Evolutionary conservation across 345 rosid genomes (phyloP).

Genomic region (Gossypium bickii): DNA sequence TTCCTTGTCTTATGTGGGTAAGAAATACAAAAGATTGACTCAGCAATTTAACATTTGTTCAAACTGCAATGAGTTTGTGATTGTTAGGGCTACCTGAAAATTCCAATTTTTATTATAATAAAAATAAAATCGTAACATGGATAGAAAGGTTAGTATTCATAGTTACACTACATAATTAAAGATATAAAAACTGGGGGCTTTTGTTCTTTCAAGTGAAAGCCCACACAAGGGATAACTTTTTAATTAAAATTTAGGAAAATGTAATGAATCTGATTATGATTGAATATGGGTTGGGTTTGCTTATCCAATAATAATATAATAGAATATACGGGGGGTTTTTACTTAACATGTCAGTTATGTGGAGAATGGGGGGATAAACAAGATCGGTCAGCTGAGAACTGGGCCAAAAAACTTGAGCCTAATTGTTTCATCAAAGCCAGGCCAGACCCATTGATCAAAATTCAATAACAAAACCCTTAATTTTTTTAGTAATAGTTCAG

Average conservation of each 20-base stretch:
- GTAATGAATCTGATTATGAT: no score
- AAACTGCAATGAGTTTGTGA: conserved; percentile 1
- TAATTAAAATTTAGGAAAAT: no score
- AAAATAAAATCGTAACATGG: background rate
- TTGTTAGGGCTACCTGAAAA: background rate
- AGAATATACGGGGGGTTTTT: no score
- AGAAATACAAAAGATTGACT: background rate
- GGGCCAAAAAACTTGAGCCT: background rate
- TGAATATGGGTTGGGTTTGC: no score
- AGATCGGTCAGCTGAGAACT: background rate
- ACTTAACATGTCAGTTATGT: no score
- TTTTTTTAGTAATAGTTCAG: background rate
- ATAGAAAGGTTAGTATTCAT: background rate
- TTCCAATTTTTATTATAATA: background rate
- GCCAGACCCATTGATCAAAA: background rate
- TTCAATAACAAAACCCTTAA: background rate
- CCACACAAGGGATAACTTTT: no score
- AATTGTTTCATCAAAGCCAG: background rate
- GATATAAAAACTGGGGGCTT: no score
- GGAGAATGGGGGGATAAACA: no score
- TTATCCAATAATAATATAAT: no score
- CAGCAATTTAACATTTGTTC: conserved; percentile 8
- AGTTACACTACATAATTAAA: background rate
- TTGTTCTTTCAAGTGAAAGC: no score
- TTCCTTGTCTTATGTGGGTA: conserved; percentile 16